Evolutionary conservation across 768 basidiomycete species (phyloP).

Genomic region (Kwoniella shandongensis): DNA sequence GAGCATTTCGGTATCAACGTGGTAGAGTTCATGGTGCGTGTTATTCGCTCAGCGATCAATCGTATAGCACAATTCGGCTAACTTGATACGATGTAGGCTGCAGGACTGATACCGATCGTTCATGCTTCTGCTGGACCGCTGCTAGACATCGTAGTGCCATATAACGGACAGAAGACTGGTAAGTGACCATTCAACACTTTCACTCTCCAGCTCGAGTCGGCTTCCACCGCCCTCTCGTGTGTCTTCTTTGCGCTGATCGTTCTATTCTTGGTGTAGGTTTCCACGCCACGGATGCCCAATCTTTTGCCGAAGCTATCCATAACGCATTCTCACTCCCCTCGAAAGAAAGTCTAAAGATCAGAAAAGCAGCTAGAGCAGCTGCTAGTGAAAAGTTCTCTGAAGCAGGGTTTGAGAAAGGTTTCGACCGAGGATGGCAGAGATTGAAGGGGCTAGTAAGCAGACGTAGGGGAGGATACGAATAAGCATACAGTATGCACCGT

Average conservation of each 20-base stretch:
- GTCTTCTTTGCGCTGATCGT: neutral
- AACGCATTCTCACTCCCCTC: constrained; percentile 62
- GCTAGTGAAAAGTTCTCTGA: constrained; percentile 74
- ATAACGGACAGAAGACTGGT: constrained; percentile 70
- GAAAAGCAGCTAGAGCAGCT: constrained; percentile 67
- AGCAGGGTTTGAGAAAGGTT: constrained; percentile 73
- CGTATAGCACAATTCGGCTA: too few relatives aligned
- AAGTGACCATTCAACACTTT: neutral
- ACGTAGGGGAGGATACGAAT: neutral
- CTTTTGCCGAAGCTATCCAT: constrained; percentile 69
- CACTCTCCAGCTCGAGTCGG: constrained; percentile 56
- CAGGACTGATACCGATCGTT: constrained; percentile 85
- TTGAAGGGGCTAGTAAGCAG: constrained; percentile 17
- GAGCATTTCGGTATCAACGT: constrained; percentile 99
- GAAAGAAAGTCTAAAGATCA: constrained; percentile 63
- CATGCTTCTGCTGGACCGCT: constrained; percentile 92
- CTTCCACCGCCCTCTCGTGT: constrained; percentile 58
- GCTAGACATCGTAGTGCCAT: constrained; percentile 84
- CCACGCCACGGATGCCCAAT: constrained; percentile 68
- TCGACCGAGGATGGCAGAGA: constrained; percentile 42
- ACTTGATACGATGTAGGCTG: too few relatives aligned
- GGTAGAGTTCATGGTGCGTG: constrained; percentile 92
- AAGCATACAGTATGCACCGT: too few relatives aligned
- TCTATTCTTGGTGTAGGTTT: constrained; percentile 60
- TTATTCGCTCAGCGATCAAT: too few relatives aligned